phyloP scores from a whole-genome alignment of 352 stramenopile species.

The Saprolegnia parasitica region DNA sequence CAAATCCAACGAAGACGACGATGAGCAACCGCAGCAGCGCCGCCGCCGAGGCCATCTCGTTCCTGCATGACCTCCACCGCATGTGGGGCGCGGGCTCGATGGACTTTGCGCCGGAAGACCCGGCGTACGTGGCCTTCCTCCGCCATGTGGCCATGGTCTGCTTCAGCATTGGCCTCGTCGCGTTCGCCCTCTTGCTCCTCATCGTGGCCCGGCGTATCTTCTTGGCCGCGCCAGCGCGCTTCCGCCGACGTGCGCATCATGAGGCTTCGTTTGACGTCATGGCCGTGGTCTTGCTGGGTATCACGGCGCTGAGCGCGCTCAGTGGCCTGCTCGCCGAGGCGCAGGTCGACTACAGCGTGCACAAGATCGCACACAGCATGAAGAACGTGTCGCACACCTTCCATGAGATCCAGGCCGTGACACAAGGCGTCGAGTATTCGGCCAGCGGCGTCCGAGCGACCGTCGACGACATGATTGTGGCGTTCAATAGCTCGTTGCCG shows the following conservation, averaged over 20 bases:
- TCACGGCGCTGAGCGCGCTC: constrained; percentile 66
- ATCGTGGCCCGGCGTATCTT: constrained; percentile 16
- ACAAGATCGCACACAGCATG: constrained; percentile 65
- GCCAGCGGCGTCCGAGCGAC: constrained; percentile 42
- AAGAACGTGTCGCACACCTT: constrained; percentile 62
- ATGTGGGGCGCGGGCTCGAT: constrained; percentile 44
- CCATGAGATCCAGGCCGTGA: constrained; percentile 37
- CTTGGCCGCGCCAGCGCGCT: constrained; percentile 2
- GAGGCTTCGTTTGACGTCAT: constrained; percentile 52
- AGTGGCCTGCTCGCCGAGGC: constrained; percentile 66
- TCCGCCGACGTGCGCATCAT: constrained; percentile 27
- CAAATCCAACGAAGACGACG: background rate
- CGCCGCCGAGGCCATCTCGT: constrained; percentile 34
- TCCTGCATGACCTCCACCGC: constrained; percentile 81
- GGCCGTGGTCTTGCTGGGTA: constrained; percentile 63
- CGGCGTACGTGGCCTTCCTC: constrained; percentile 55
- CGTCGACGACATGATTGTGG: constrained; percentile 56
- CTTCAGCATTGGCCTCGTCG: constrained; percentile 44
- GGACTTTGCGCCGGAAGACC: constrained; percentile 50
- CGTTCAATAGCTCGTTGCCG: constrained; percentile 68
- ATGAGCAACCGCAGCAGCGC: constrained; percentile 15
- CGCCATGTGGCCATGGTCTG: constrained; percentile 68
- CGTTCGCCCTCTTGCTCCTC: constrained; percentile 17
- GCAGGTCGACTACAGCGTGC: constrained; percentile 79
- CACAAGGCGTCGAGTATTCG: constrained; percentile 34